Base-by-base conservation (phyloP, 2,329 filamentous ascomycete species). In the Beauveria brongniartii region DNA sequence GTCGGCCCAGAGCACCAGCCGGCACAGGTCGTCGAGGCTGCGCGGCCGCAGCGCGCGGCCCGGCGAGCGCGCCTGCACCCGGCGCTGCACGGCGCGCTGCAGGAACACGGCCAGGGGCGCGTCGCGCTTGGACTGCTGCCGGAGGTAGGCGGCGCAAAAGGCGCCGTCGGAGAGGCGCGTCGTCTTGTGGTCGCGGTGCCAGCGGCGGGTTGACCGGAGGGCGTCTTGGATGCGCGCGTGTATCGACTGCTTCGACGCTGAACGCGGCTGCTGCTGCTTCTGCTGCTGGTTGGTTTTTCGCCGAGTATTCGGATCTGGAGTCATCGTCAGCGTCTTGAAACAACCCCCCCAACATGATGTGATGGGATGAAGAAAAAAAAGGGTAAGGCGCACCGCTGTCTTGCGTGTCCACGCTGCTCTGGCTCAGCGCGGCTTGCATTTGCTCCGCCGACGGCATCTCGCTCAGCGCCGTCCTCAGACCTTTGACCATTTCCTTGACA, bases 151-250 rank as follows among this genome's bases (percentile, higher is more conserved):
- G 18, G 63, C 62, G 28, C 67, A 65, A 55, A 75, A 76, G 10
- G 63, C 59, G 18, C 65, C 66, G 37, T 75, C 83, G n/a, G 63
- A 40, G 46, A 69, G 63, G 28, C 46, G 52, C 2, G 72, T 75
- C 6, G 64, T 69, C 58, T 75, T 75, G 66, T 73, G 71, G 34
- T 75, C 73, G 30, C 67, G 67, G 63, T 76, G 73, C 74, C 74
- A 76, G 44, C 73, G 71, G 47, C 72, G 70, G 12, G 74, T 75
- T 0, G 74, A 75, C 56, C 65, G 65, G 61, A 75, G 68, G 20
- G 72, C 63, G 43, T 75, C 73, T n/a, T 67, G 62, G 50, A 76
- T 71, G 43, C 73, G 73, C 4, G 55, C 55, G 6, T 66, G 44
- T 10, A 48, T 26, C 64, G 47, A 63, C 55, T 16, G 59, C 22